phyloP scores from a whole-genome alignment of 306 rosid species.

The Elaeagnus macrophylla region DNA sequence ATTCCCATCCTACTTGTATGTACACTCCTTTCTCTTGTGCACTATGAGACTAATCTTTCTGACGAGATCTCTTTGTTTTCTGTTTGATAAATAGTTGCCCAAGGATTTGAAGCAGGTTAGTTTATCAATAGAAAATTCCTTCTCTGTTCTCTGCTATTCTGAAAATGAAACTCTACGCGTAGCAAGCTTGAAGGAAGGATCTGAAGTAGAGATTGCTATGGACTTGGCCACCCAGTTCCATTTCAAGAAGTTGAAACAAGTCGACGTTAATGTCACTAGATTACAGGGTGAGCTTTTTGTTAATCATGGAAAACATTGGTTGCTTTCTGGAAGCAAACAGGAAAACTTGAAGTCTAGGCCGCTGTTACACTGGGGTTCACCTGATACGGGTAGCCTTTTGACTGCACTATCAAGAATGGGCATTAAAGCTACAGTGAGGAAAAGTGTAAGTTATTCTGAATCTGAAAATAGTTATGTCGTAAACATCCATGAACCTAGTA shows the following conservation, averaged over 20 bases:
- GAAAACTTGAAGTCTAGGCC: conserved; percentile 19
- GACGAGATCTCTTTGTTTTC: conserved; percentile 7
- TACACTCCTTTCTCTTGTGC: not conserved
- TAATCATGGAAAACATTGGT: conserved; percentile 36
- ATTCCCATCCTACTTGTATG: conserved; percentile 12
- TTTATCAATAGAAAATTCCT: conserved; percentile 31
- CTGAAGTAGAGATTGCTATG: conserved; percentile 39
- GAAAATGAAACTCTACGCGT: conserved; percentile 39
- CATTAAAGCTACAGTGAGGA: conserved; percentile 37
- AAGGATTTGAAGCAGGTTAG: conserved; percentile 35
- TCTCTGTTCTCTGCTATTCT: conserved; percentile 36
- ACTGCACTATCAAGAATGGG: conserved; percentile 47
- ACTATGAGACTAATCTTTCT: conserved; percentile 10
- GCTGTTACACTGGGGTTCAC: conserved; percentile 45
- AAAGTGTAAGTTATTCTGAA: conserved; percentile 17
- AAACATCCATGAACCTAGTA: conserved; percentile 40
- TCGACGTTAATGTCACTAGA: conserved; percentile 38
- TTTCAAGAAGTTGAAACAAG: conserved; percentile 46
- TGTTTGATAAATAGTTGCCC: conserved; percentile 45
- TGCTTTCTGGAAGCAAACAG: conserved; percentile 27
- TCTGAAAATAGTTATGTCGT: conserved; percentile 19
- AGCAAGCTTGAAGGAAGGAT: conserved; percentile 35
- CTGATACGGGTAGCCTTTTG: conserved; percentile 42
- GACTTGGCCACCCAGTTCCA: conserved; percentile 57
- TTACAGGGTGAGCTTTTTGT: conserved; percentile 53